Evolutionary conservation across 371 early-diverging fungal species (phyloP).

Genomic region (Saksenaea vasiformis): DNA sequence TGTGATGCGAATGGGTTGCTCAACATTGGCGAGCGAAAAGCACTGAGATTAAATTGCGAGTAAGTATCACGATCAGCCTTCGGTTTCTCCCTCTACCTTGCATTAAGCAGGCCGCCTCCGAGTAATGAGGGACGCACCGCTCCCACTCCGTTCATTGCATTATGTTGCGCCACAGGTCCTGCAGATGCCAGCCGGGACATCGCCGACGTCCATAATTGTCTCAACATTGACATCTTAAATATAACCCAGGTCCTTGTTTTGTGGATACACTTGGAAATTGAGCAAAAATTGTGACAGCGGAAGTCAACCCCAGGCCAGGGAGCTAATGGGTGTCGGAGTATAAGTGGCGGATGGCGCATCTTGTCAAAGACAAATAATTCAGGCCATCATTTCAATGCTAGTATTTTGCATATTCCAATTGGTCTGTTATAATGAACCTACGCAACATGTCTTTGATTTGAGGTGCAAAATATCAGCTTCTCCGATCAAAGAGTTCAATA

Average conservation of each 20-base stretch:
- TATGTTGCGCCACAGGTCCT: neutral
- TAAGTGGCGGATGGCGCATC: too few relatives aligned
- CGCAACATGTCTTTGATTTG: too few relatives aligned
- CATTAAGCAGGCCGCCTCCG: neutral
- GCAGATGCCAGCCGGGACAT: constrained; percentile 8
- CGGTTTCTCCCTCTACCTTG: constrained; percentile 6
- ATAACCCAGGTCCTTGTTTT: constrained; percentile 1
- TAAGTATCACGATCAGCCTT: neutral
- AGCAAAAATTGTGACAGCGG: neutral
- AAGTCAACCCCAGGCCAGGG: neutral
- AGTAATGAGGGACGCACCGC: neutral
- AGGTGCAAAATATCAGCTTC: too few relatives aligned
- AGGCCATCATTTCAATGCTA: too few relatives aligned
- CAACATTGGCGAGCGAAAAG: constrained; percentile 3
- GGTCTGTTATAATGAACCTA: too few relatives aligned
- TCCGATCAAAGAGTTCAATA: too few relatives aligned
- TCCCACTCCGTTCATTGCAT: neutral
- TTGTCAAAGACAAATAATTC: too few relatives aligned
- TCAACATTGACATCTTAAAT: neutral
- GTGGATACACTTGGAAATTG: too few relatives aligned
- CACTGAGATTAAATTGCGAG: neutral
- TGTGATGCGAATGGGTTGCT: constrained; percentile 41
- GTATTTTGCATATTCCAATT: too few relatives aligned
- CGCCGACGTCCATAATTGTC: constrained; percentile 11
- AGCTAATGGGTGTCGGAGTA: too few relatives aligned